Base-by-base conservation (phyloP, 2,329 filamentous ascomycete genomes). In the Dactylellina cionopaga region DNA sequence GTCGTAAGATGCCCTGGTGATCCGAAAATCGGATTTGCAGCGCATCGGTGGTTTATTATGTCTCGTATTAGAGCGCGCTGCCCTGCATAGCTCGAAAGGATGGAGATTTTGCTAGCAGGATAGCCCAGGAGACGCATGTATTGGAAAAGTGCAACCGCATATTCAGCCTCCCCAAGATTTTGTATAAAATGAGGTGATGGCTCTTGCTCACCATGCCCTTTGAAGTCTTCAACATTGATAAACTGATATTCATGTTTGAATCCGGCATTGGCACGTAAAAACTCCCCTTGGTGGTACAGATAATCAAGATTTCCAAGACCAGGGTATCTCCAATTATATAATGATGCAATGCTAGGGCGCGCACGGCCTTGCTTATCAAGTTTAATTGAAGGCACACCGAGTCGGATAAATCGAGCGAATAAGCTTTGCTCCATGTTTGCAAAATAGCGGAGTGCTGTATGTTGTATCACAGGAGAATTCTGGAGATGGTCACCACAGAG, bases 111-210 rank as follows among this genome's bases (percentile, higher is more conserved):
- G 37, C 83, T 82, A 2, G 91, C 90, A 3, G 95, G 92, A 77
- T 99, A 99, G 15, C 94, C 95, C 3, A 99, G 87, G 17, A 99
- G 84, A 17, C 95, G 89, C 95, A 99, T 98, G 80, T 98, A 99
- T 82, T 96, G 92, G 81, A 89, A 99, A 27, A 99, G 85, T 2
- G 95, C 95, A 24, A 98, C 95, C 1, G 92, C 91, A 79, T 98
- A 99, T 81, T 99, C 96, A 1, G 95, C 95, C 81, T 99, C 95
- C 47, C 95, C 95, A 44, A 98, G 82, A 78, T 99, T 99, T 80
- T 98, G 94, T 60, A 98, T 90, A 80, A 96, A 99, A 81, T 98
- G 94, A 19, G 94, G 92, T 22, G 90, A 91, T 0, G 95, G 95
- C 79, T 97, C 92, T 52, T 87, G 86, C 82, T 99, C 95, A 52